These are phyloP conservation scores for Chaetoceros muelleri DNA, from an alignment of 108 stramenopile species.

Conservation along the genomic window DNA sequence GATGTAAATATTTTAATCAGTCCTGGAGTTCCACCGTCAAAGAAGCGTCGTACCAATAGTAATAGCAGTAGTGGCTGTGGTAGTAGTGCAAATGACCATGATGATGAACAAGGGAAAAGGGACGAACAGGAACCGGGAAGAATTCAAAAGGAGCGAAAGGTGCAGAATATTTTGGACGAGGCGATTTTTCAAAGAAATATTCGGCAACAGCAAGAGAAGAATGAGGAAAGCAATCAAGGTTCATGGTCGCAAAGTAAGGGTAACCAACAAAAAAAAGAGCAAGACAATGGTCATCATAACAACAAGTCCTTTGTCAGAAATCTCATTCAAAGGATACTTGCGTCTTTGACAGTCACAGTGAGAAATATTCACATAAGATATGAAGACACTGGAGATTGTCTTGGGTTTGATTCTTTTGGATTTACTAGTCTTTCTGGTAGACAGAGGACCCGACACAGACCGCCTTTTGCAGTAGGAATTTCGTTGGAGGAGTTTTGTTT, in stretches of 20 bases:
- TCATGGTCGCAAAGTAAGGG: neutral
- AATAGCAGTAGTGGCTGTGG: neutral
- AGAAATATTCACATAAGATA: slow-evolving; percentile 67
- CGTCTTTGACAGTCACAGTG: slow-evolving; percentile 45
- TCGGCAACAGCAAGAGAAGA: neutral
- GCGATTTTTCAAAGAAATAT: slow-evolving; percentile 13
- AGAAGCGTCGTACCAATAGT: slow-evolving; percentile 1
- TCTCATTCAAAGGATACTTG: slow-evolving; percentile 25
- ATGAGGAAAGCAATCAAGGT: slow-evolving; percentile 1
- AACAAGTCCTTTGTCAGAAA: slow-evolving; percentile 10
- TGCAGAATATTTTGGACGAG: slow-evolving; percentile 21
- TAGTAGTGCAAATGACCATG: neutral
- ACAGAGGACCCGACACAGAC: slow-evolving; percentile 16
- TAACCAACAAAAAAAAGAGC: neutral
- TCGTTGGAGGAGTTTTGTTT: slow-evolving; percentile 43
- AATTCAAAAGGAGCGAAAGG: slow-evolving; percentile 17
- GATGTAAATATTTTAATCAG: slow-evolving; percentile 62
- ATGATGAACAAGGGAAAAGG: slow-evolving; percentile 1
- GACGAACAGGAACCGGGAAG: slow-evolving; percentile 3
- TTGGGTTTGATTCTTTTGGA: slow-evolving; percentile 29
- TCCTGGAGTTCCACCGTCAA: slow-evolving; percentile 7
- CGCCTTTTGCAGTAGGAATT: slow-evolving; percentile 55
- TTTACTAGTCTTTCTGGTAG: no score
- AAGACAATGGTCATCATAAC: neutral
- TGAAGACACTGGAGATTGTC: slow-evolving; percentile 55